Conservation (phyloP, 2,329 filamentous ascomycete genomes). For the Aureobasidium pullulans region DNA sequence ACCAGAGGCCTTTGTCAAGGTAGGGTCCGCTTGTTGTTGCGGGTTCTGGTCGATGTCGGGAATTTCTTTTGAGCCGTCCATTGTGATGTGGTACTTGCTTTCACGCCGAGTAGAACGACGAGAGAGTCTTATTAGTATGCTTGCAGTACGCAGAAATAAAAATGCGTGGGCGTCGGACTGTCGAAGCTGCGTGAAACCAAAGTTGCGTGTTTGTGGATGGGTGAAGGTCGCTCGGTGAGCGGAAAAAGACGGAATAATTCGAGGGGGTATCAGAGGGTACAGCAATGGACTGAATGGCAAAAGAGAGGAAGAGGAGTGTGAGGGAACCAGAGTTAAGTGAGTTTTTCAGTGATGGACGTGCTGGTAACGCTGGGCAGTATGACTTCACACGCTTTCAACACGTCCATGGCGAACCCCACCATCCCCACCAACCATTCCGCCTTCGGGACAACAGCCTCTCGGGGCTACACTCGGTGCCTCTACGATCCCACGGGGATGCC, state of each 20-base stretch:
- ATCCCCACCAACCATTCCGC: not conserved
- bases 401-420: conserved; percentile 6
- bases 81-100: not conserved
- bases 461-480: not conserved
- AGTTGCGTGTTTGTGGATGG: not conserved
- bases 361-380: conserved; percentile 8
- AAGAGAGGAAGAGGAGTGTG: not conserved
- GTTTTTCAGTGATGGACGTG: conserved; percentile 9
- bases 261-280: not conserved
- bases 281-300: not conserved
- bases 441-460: not conserved
- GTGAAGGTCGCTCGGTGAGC: not conserved
- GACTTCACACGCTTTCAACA: conserved; percentile 8
- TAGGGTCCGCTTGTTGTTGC: not conserved
- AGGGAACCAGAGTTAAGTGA: conserved; percentile 6
- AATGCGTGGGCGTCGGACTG: not conserved
- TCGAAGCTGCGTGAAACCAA: not conserved
- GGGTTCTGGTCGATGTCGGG: not conserved
- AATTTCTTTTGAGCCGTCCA: conserved; percentile 8
- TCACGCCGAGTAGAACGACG: not conserved
- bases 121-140: not conserved
- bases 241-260: conserved; percentile 6
- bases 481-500: not conserved
- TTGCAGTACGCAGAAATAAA: not conserved
- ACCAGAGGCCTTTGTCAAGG: conserved; percentile 7